phyloP scores from a whole-genome alignment of 2,329 filamentous ascomycete genomes.

The Diplodia mutila region DNA sequence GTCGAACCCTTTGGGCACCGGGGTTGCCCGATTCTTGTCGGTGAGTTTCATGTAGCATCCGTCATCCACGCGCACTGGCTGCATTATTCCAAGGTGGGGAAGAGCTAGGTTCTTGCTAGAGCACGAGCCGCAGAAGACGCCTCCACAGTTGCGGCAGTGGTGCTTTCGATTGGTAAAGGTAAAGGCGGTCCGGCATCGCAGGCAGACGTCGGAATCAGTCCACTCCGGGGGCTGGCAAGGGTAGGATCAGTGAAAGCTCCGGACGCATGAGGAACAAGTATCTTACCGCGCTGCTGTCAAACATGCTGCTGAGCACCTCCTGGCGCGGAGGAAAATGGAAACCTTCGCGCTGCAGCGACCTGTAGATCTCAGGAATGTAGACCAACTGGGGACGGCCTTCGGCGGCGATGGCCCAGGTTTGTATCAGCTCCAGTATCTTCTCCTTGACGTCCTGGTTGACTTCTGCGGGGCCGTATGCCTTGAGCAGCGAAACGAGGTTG shows the following conservation, averaged over 20 bases:
- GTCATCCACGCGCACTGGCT: conserved; percentile 92
- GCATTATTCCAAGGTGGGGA: conserved; percentile 88
- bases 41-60: conserved; percentile 91
- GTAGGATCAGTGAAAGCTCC: neutral
- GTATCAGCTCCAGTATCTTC: conserved; percentile 92
- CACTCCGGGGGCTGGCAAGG: conserved; percentile 83
- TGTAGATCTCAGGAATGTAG: conserved; percentile 90
- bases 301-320: conserved; percentile 92
- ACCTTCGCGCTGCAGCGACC: conserved; percentile 78
- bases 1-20: conserved; percentile 51
- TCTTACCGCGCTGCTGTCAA: conserved; percentile 90
- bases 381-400: conserved; percentile 80
- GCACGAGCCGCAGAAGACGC: conserved; percentile 95
- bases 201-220: conserved; percentile 97
- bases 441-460: conserved; percentile 83
- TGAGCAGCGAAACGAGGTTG: conserved; percentile 87
- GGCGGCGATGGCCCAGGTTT: conserved; percentile 88
- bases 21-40: conserved; percentile 63
- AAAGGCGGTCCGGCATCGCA: conserved; percentile 93
- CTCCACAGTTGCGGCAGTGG: conserved; percentile 96
- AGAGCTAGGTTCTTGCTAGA: conserved; percentile 86
- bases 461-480: conserved; percentile 72
- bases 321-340: conserved; percentile 87
- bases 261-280: neutral
- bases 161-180: conserved; percentile 99